phyloP scores from a whole-genome alignment of 495 filamentous ascomycete species.

The Aspergillus indologenus region DNA sequence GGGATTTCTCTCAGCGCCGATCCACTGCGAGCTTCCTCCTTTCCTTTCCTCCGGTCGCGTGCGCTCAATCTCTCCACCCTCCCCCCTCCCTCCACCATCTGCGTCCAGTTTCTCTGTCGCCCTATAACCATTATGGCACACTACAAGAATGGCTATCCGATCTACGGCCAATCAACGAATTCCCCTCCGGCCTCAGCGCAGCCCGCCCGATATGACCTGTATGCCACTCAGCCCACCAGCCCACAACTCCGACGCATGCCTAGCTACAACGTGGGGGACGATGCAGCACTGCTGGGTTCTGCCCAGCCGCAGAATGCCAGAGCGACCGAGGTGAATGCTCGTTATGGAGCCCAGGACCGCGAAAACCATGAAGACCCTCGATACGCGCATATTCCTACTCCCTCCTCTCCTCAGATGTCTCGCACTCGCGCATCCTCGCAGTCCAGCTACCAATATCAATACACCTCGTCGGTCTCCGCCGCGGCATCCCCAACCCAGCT shows the following conservation, averaged over 20 bases:
- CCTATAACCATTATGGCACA: conserved; percentile 38
- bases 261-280: conserved; percentile 80
- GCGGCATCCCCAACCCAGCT: conserved; percentile 51
- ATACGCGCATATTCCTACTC: conserved; percentile 31
- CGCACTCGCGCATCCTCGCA: conserved; percentile 44
- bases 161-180: conserved; percentile 36
- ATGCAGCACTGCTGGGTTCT: conserved; percentile 52
- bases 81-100: not conserved
- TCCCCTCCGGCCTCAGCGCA: conserved; percentile 11
- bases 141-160: conserved; percentile 48
- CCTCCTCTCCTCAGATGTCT: conserved; percentile 44
- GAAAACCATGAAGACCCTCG: conserved; percentile 40
- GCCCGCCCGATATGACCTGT: conserved; percentile 18
- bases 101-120: not conserved
- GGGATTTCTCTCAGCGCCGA: not conserved
- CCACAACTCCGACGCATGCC: conserved; percentile 55
- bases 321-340: conserved; percentile 28
- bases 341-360: conserved; percentile 23
- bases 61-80: too few species aligned
- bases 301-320: conserved; percentile 30
- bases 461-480: conserved; percentile 37
- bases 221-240: conserved; percentile 32
- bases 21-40: not conserved
- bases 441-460: conserved; percentile 61
- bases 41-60: conserved; percentile 1